Conservation (phyloP, 129 eudicot species). For the Logfia minima region DNA sequence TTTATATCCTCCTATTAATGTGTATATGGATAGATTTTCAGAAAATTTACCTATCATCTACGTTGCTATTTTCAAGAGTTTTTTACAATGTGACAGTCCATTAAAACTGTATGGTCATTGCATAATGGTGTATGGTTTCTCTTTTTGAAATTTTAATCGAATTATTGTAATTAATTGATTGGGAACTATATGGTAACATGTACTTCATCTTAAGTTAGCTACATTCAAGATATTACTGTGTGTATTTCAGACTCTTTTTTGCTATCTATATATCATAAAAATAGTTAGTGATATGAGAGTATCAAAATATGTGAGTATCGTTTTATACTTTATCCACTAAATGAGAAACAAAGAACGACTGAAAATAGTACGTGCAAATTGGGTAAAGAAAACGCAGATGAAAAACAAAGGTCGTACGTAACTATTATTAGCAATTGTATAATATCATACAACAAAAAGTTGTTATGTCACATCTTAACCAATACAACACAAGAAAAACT, state of each 20-base stretch:
- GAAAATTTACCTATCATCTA: no score
- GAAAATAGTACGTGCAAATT: background rate
- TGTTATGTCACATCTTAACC: conserved; percentile 32
- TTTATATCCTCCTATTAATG: background rate
- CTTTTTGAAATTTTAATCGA: no score
- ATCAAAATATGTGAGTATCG: background rate
- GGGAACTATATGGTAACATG: background rate
- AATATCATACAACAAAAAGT: conserved; percentile 30
- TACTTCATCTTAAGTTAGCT: background rate
- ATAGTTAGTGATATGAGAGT: no score
- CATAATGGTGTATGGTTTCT: no score
- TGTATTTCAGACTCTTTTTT: no score
- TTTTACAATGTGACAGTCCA: background rate
- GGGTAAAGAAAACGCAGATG: background rate
- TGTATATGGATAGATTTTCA: background rate
- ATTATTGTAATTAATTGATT: background rate
- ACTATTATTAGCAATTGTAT: conserved; percentile 30
- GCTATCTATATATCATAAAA: no score
- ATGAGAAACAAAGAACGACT: background rate
- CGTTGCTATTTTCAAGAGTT: no score
- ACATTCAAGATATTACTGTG: background rate
- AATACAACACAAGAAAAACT: conserved; percentile 28
- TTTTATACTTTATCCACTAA: background rate
- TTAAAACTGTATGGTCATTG: background rate
- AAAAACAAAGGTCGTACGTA: conserved; percentile 17